These are phyloP conservation scores for Candida manassasensis DNA, from an alignment of 805 yeast genomes.

Conservation along the genomic window DNA sequence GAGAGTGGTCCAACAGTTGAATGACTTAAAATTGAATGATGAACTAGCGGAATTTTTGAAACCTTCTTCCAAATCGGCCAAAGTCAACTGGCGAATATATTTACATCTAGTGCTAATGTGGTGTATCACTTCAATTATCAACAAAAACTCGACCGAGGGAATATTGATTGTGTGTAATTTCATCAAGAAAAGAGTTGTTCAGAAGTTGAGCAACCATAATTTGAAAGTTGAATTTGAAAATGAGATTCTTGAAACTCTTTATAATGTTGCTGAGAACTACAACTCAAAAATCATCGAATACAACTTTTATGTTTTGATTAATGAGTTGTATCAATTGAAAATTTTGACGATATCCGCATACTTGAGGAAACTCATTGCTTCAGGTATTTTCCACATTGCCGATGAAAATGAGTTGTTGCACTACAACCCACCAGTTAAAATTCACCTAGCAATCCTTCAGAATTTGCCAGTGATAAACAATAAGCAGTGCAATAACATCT, in stretches of 20 bases:
- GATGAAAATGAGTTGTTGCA: slow-evolving; percentile 7
- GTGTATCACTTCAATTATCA: slow-evolving; percentile 37
- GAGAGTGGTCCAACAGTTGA: slow-evolving; percentile 32
- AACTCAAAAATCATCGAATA: slow-evolving; percentile 20
- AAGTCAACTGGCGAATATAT: slow-evolving; percentile 28
- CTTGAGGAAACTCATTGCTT: slow-evolving; percentile 74
- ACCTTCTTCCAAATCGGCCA: slow-evolving; percentile 13
- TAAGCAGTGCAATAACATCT: slow-evolving; percentile 51
- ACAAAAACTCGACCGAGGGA: slow-evolving; percentile 25
- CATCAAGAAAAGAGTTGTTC: slow-evolving; percentile 37
- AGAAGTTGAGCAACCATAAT: slow-evolving; percentile 13
- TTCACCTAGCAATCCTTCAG: slow-evolving; percentile 53
- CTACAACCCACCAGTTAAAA: slow-evolving; percentile 18
- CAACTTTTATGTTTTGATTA: slow-evolving; percentile 42
- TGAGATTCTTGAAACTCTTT: slow-evolving; percentile 38
- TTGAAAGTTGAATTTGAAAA: slow-evolving; percentile 43
- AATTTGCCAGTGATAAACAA: slow-evolving; percentile 54
- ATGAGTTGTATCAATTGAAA: slow-evolving; percentile 46
- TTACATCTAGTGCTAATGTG: slow-evolving; percentile 34
- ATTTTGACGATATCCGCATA: slow-evolving; percentile 61
- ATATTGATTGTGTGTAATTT: slow-evolving; percentile 40
- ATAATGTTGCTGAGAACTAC: slow-evolving; percentile 20
- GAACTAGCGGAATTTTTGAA: slow-evolving; percentile 25
- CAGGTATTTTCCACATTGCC: slow-evolving; percentile 68
- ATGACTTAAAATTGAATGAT: slow-evolving; percentile 24